Percentiles rank a stretch among this genome's conserved stretches.
phyloP scores from a whole-genome alignment of 2,329 filamentous ascomycete genomes.

The Pestalotiopsis sp. region DNA sequence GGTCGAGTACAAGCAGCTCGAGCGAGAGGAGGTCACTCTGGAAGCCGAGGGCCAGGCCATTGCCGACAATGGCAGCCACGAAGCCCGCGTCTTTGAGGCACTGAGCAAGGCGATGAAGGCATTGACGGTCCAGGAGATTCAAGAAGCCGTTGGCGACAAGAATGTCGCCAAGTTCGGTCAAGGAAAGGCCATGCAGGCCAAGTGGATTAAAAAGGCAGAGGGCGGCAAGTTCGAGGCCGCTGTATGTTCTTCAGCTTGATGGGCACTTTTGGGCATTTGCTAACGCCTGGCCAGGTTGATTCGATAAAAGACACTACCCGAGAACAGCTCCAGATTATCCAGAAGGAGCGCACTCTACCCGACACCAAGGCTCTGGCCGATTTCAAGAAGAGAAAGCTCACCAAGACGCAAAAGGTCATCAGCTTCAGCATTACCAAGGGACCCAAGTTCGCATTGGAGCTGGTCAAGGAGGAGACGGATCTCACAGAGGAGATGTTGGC shows the following conservation, averaged over 20 bases:
- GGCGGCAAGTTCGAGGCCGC: conserved; percentile 55
- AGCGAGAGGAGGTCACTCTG: conserved; percentile 75
- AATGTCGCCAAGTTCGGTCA: conserved; percentile 81
- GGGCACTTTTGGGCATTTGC: neutral
- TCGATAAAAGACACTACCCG: conserved; percentile 80
- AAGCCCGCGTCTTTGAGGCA: conserved; percentile 80
- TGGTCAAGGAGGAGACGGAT: conserved; percentile 92
- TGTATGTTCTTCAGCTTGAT: conserved; percentile 15
- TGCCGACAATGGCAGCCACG: conserved; percentile 75
- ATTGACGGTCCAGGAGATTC: conserved; percentile 76
- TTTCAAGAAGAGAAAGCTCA: conserved; percentile 88
- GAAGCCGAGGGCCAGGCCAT: conserved; percentile 77
- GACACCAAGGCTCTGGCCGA: conserved; percentile 80
- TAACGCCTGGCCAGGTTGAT: conserved; percentile 51
- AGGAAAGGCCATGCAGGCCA: conserved; percentile 88
- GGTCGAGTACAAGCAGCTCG: conserved; percentile 82
- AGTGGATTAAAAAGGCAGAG: conserved; percentile 68
- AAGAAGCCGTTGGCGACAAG: conserved; percentile 72
- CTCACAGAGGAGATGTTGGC: conserved; percentile 91
- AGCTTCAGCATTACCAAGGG: conserved; percentile 85
- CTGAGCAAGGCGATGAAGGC: conserved; percentile 75
- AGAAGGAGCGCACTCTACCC: conserved; percentile 67
- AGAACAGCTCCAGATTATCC: conserved; percentile 74
- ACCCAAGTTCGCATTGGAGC: conserved; percentile 83
- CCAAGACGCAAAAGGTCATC: conserved; percentile 82